Conservation (phyloP, 805 yeast genomes). For the Sugiyamaella marilandica region DNA sequence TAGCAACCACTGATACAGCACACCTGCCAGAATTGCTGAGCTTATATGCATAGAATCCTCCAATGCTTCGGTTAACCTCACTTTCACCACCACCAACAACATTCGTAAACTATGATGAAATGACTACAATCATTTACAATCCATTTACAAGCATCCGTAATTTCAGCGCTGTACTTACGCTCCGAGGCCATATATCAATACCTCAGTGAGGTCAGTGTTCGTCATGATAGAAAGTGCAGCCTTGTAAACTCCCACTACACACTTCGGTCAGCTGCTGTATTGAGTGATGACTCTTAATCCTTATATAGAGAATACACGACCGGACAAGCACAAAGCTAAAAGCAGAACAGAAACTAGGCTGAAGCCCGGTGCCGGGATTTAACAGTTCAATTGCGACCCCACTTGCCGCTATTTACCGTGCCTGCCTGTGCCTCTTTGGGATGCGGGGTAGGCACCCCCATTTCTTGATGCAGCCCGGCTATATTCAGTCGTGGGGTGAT, state of each 20-base stretch:
- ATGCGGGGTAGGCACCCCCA: neutral
- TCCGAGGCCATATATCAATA: conserved; percentile 13
- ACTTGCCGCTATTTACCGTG: neutral
- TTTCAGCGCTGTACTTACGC: conserved; percentile 7
- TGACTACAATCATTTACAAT: too few species aligned
- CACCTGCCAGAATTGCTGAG: conserved; percentile 9
- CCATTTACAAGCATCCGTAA: too few species aligned
- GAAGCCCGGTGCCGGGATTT: too few species aligned
- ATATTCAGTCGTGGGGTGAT: neutral
- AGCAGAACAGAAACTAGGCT: too few species aligned
- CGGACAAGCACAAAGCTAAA: too few species aligned
- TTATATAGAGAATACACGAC: too few species aligned
- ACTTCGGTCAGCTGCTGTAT: too few species aligned
- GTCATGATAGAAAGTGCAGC: neutral
- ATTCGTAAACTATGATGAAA: too few species aligned
- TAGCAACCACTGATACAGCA: conserved; percentile 14
- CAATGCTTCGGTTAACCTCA: conserved; percentile 8
- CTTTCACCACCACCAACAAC: neutral
- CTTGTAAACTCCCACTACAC: too few species aligned
- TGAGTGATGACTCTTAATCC: too few species aligned
- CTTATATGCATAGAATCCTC: conserved; percentile 15
- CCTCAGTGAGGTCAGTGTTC: neutral
- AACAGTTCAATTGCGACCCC: neutral
- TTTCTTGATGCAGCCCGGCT: neutral
- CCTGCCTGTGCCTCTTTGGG: neutral